These are phyloP conservation scores for Rubus parviflorus DNA, from an alignment of 306 rosid genomes.

Conservation along the genomic window DNA sequence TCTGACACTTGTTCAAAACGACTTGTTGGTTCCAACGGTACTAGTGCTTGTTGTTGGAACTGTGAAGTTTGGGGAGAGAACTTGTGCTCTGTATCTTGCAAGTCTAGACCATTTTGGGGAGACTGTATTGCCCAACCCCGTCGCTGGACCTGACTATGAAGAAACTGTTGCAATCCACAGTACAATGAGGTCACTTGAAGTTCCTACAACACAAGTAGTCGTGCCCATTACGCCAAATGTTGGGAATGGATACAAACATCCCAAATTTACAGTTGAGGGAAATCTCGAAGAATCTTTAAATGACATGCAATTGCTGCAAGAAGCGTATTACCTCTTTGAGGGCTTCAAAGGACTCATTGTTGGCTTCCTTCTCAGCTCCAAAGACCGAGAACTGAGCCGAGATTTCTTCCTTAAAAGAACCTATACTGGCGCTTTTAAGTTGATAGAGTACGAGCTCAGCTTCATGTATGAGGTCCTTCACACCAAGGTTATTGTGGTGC, in stretches of 20 bases:
- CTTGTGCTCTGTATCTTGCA: constrained; percentile 29
- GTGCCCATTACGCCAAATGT: background rate
- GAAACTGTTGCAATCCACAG: constrained; percentile 3
- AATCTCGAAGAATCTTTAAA: background rate
- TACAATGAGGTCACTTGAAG: background rate
- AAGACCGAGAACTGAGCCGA: constrained; percentile 10
- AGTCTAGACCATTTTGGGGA: constrained; percentile 30
- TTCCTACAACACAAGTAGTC: background rate
- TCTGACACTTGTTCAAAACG: constrained; percentile 12
- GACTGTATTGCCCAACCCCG: constrained; percentile 15
- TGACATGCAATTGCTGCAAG: constrained; percentile 6
- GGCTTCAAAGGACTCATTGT: constrained; percentile 35
- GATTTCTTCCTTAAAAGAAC: background rate
- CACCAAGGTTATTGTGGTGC: constrained; percentile 27
- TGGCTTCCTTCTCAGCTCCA: constrained; percentile 27
- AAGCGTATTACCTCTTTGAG: constrained; percentile 11
- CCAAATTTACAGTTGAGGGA: background rate
- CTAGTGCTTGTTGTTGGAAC: constrained; percentile 26
- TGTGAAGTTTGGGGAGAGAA: constrained; percentile 31
- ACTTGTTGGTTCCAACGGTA: constrained; percentile 3
- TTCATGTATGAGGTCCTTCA: constrained; percentile 36
- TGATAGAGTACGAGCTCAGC: constrained; percentile 26
- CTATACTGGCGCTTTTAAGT: background rate
- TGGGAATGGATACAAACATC: background rate
- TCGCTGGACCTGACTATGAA: constrained; percentile 33